Percentiles rank a stretch among this genome's conserved stretches.
Conservation (phyloP, 345 rosid species). For the Populus alba region DNA sequence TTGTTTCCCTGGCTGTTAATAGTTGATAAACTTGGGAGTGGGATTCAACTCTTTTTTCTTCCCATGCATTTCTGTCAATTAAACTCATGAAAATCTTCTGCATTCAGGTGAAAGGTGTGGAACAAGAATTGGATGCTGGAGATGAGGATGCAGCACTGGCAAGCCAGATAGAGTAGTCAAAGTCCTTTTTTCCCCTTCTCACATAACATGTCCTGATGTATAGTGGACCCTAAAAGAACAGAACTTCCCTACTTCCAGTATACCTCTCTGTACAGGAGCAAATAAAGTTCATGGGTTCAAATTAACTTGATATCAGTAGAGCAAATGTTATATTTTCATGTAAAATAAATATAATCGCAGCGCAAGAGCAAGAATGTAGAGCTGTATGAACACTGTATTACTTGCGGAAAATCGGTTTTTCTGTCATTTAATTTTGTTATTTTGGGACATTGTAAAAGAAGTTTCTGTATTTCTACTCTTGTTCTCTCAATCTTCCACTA, state of each 20-base stretch:
- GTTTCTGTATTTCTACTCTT: neutral
- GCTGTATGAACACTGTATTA: neutral
- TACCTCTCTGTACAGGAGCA: neutral
- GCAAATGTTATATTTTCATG: neutral
- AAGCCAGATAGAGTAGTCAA: constrained; percentile 52
- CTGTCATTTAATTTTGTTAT: neutral
- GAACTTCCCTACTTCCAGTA: neutral
- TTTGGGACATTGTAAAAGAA: neutral
- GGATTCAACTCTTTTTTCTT: constrained; percentile 4
- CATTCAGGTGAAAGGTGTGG: constrained; percentile 78
- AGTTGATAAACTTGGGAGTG: neutral
- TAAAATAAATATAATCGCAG: neutral
- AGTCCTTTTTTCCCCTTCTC: neutral
- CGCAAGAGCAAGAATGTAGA: neutral
- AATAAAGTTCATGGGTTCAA: neutral
- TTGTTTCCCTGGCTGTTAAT: neutral
- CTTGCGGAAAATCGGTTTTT: neutral
- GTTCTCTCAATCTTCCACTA: neutral
- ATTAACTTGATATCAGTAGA: neutral
- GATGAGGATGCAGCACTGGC: constrained; percentile 39
- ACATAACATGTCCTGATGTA: neutral
- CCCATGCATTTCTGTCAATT: neutral
- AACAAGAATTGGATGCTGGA: constrained; percentile 79
- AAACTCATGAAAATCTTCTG: constrained; percentile 11
- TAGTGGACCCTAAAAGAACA: neutral